Evolutionary conservation across 352 stramenopile genomes (phyloP).

Genomic region (Globisporangium heterothallicum): DNA sequence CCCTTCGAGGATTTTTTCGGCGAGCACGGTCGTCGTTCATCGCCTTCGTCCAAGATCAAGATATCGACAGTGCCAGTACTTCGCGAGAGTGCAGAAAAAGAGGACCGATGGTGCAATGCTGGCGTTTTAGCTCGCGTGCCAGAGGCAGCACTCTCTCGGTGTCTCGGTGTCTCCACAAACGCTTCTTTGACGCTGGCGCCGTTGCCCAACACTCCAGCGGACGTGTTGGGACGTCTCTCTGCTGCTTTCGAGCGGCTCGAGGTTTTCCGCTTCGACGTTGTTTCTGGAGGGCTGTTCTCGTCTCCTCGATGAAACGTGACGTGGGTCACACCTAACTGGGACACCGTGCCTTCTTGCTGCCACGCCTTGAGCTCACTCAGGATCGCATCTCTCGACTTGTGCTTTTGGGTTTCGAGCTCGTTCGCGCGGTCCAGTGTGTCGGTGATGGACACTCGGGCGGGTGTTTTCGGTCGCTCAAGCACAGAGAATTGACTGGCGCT

Average conservation of each 20-base stretch:
- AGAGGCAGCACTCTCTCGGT: neutral
- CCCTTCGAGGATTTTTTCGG: conserved; percentile 42
- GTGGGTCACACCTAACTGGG: conserved; percentile 29
- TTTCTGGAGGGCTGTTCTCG: conserved; percentile 12
- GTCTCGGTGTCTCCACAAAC: conserved; percentile 33
- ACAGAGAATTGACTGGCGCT: neutral
- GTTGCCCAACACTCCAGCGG: conserved; percentile 38
- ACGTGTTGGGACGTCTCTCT: conserved; percentile 45
- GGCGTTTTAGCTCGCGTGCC: neutral
- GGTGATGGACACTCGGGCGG: conserved; percentile 66
- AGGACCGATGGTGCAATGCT: conserved; percentile 5
- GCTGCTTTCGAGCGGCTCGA: conserved; percentile 11
- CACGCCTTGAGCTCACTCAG: conserved; percentile 59
- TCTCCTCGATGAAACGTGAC: conserved; percentile 1
- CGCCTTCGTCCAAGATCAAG: conserved; percentile 44
- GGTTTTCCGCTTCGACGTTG: conserved; percentile 6
- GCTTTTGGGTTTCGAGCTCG: conserved; percentile 54
- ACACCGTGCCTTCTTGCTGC: conserved; percentile 51
- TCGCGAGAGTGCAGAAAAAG: conserved; percentile 9
- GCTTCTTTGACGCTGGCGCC: conserved; percentile 38
- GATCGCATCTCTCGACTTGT: conserved; percentile 60
- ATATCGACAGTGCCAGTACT: conserved; percentile 37
- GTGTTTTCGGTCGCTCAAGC: conserved; percentile 45
- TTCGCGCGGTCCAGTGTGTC: conserved; percentile 67
- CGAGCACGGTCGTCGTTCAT: conserved; percentile 41